Conservation (phyloP, 257 asterid genomes). For the Solanum etuberosum region DNA sequence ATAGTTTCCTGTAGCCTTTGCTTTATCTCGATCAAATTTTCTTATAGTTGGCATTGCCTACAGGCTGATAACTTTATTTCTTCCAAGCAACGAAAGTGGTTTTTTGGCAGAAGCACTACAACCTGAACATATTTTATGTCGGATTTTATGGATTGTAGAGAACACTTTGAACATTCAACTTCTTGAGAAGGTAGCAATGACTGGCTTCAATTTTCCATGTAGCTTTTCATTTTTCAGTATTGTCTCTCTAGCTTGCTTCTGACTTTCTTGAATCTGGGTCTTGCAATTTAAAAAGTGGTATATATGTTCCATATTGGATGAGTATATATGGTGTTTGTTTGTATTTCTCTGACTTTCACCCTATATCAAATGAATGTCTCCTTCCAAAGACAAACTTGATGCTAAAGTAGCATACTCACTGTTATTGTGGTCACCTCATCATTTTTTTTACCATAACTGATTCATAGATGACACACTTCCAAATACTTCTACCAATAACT, state of each 20-base stretch:
- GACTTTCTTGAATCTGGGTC: not conserved
- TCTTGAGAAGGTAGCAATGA: constrained; percentile 50
- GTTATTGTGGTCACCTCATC: not conserved
- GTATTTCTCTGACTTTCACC: not conserved
- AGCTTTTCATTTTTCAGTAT: not conserved
- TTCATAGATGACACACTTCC: not conserved
- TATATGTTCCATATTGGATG: not conserved
- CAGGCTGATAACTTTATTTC: constrained; percentile 69
- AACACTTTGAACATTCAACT: constrained; percentile 68
- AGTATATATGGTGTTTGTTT: not conserved
- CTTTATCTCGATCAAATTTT: constrained; percentile 3
- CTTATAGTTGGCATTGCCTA: constrained; percentile 10
- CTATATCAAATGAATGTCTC: not conserved
- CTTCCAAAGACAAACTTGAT: not conserved
- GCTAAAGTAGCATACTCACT: not conserved
- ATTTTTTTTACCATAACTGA: not conserved
- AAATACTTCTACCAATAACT: not conserved
- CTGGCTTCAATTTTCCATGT: not conserved
- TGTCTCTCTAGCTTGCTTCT: not conserved
- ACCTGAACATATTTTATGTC: constrained; percentile 52
- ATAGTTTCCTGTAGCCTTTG: not conserved
- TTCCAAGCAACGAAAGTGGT: constrained; percentile 56
- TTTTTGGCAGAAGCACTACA: constrained; percentile 64
- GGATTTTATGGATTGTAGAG: constrained; percentile 77
- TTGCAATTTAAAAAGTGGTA: not conserved